Base-by-base conservation (phyloP, 2,329 filamentous ascomycete species). In the Ascochyta fabae region DNA sequence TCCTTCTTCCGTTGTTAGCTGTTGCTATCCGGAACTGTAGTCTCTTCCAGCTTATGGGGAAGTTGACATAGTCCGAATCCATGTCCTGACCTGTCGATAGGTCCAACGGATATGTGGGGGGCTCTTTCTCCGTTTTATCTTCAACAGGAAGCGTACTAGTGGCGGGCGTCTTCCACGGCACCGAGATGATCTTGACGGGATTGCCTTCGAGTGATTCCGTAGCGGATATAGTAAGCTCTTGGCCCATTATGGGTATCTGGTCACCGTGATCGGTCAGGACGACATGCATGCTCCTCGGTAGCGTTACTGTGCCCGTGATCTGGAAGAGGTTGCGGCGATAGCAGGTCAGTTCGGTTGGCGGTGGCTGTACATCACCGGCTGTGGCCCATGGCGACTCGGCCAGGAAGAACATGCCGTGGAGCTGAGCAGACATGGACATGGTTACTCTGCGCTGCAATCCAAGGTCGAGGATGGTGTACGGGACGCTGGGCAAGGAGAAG, bases 291-390 rank as follows among this genome's bases (percentile, higher is more conserved):
- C 87, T 88, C 59, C 91, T 82, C 1, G 93, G 92, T 13, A 93
- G 83, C 36, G 92, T 92, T 54, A 96, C 85, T 5, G 89, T 92
- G 54, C 94, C 94, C 58, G 92, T 96, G 70, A 97, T 96, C 75
- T 97, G 94, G 77, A 98, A 98, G 44, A 98, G 81, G 72, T 98
- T 98, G 43, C 94, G 87, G 62, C 94, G 89, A 77, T 98, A 98
- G 82, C 94, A 98, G 3, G 94, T 98, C 73, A 98, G 78, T 77
- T 98, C 94, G 48, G 86, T 91, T 1, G 72, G 88, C 45, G 88
- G 79, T 42, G 83, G 80, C 36, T 77, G 79, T 9, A 80, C 78
- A 79, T 77, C 85, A 76, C 75, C 86, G 74, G 80, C 79, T 4
- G 82, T 78, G 58, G 82, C 86, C 68, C 88, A 84, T 1, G 89